Evolutionary conservation across 164 flowering plant species (phyloP).

Genomic region (Houttuynia cordata): DNA sequence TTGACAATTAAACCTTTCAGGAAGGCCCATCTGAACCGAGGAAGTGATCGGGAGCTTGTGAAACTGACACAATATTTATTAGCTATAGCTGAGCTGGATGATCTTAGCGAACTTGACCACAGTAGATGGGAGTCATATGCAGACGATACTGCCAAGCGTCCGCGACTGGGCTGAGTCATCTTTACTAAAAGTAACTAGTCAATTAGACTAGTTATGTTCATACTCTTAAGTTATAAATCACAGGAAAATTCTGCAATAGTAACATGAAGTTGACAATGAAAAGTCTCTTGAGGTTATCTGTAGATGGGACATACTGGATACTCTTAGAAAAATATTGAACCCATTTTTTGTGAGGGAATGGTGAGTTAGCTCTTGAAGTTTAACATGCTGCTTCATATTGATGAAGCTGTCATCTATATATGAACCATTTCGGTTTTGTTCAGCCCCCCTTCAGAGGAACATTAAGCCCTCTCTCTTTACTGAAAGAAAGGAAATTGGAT

Average conservation of each 20-base stretch:
- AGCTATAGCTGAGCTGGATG: slow-evolving; percentile 85
- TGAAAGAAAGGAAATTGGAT: no score
- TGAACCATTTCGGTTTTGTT: no score
- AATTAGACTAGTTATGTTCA: not conserved
- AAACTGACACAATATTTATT: slow-evolving; percentile 86
- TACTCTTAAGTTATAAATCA: not conserved
- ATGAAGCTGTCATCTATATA: no score
- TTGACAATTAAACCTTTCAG: slow-evolving; percentile 76
- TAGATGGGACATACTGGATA: no score
- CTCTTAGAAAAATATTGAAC: no score
- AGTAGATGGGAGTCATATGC: slow-evolving; percentile 50
- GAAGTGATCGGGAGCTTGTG: slow-evolving; percentile 72
- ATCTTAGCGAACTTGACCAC: slow-evolving; percentile 66
- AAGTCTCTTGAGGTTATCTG: not conserved
- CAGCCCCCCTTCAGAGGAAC: no score
- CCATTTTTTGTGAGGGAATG: no score
- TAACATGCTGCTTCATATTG: no score
- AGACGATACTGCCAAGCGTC: slow-evolving; percentile 56
- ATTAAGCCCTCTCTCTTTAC: no score
- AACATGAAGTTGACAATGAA: not conserved
- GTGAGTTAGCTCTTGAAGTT: no score
- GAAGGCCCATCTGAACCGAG: slow-evolving; percentile 73
- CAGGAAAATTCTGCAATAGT: no score
- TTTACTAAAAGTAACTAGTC: no score
- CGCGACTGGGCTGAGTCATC: slow-evolving; percentile 23